Conservation (phyloP, 129 eudicot species). For the Tagetes patula region DNA sequence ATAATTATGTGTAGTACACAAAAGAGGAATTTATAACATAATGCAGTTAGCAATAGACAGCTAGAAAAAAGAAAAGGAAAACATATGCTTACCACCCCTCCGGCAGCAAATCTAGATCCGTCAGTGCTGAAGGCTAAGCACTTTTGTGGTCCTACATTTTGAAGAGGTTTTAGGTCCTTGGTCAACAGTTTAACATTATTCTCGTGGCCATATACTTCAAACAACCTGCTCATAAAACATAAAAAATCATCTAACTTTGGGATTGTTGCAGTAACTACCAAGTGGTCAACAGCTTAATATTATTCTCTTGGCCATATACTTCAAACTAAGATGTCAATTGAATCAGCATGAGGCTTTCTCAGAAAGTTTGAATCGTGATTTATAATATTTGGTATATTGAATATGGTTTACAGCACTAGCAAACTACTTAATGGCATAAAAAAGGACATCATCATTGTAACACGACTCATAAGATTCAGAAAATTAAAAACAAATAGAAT, state of each 20-base stretch:
- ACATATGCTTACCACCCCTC: conserved; percentile 73
- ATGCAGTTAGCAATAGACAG: neutral
- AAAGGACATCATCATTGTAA: neutral
- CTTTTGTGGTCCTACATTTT: conserved; percentile 73
- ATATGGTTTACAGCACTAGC: conserved; percentile 6
- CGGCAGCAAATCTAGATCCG: conserved; percentile 86
- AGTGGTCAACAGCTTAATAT: no score
- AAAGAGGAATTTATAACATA: neutral
- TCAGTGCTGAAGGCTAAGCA: conserved; percentile 88
- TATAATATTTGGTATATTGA: neutral
- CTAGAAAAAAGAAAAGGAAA: neutral
- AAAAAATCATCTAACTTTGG: conserved; percentile 12
- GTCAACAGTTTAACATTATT: conserved; percentile 43
- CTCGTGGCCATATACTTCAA: conserved; percentile 61
- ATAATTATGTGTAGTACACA: conserved; percentile 12
- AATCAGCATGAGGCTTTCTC: conserved; percentile 1
- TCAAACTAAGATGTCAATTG: conserved; percentile 15
- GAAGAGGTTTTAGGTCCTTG: conserved; percentile 62
- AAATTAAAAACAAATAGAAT: neutral
- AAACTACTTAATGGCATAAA: neutral
- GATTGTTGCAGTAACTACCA: neutral
- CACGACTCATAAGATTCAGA: neutral
- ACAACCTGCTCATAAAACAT: conserved; percentile 49
- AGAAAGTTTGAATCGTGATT: neutral
- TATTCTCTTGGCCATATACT: neutral